phyloP scores from a whole-genome alignment of 495 filamentous ascomycete species.

The Podospora didyma region DNA sequence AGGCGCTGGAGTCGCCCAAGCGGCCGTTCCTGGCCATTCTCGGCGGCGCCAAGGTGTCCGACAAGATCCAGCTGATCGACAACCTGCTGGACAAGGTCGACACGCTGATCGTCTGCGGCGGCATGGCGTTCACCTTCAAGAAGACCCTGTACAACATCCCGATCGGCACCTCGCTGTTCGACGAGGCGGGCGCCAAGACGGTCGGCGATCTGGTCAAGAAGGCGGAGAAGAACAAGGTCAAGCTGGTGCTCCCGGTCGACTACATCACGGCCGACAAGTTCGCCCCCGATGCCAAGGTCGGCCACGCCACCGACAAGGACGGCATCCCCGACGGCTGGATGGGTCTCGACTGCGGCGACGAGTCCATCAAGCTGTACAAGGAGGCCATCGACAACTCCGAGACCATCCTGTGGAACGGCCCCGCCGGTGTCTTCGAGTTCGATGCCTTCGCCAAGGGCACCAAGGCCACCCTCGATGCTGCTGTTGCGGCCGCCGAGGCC shows the following conservation, averaged over 20 bases:
- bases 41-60: slow-evolving; percentile 94
- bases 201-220: slow-evolving; percentile 86
- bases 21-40: slow-evolving; percentile 98
- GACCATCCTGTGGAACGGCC: slow-evolving; percentile 99
- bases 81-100: slow-evolving; percentile 97
- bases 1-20: slow-evolving; percentile 89
- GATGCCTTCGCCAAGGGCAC: slow-evolving; percentile 90
- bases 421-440: slow-evolving; percentile 95
- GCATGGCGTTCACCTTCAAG: slow-evolving; percentile 99
- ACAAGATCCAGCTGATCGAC: slow-evolving; percentile 99
- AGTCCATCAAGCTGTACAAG: slow-evolving; percentile 82
- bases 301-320: slow-evolving; percentile 77
- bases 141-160: slow-evolving; percentile 86
- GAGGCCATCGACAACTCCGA: slow-evolving; percentile 78
- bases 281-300: slow-evolving; percentile 72
- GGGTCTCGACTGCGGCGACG: slow-evolving; percentile 90
- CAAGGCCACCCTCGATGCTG: slow-evolving; percentile 83
- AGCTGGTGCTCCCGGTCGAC: slow-evolving; percentile 90
- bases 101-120: slow-evolving; percentile 93
- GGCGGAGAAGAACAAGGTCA: slow-evolving; percentile 92
- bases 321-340: slow-evolving; percentile 97
- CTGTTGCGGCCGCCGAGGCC: slow-evolving; percentile 68
- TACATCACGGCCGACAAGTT: slow-evolving; percentile 97
- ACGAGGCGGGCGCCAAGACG: slow-evolving; percentile 91
- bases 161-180: slow-evolving; percentile 91